Conservation (phyloP, 495 filamentous ascomycete genomes). For the Halenospora varia region DNA sequence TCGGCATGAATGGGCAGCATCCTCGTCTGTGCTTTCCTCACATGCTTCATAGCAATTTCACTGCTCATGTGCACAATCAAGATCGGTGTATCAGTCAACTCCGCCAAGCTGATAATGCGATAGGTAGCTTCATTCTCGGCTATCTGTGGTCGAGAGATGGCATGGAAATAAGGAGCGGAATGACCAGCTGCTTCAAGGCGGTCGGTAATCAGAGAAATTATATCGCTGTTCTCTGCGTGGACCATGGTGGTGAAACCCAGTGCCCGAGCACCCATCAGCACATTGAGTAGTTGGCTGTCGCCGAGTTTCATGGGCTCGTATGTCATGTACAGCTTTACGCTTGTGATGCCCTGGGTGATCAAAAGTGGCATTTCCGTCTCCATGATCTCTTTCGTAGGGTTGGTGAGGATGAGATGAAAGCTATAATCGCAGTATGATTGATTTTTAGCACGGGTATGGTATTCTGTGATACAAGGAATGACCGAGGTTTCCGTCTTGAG, state of each 20-base stretch:
- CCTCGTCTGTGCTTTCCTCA: constrained; percentile 29
- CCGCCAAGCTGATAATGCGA: constrained; percentile 38
- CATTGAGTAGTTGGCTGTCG: constrained; percentile 47
- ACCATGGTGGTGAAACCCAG: constrained; percentile 51
- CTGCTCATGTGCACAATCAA: constrained; percentile 39
- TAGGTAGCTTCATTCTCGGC: constrained; percentile 42
- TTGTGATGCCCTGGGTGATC: constrained; percentile 43
- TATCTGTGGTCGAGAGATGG: constrained; percentile 32
- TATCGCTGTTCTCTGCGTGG: constrained; percentile 51
- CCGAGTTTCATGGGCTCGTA: constrained; percentile 46
- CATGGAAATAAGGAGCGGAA: constrained; percentile 34
- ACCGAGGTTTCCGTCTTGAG: constrained; percentile 39
- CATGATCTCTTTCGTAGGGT: constrained; percentile 37
- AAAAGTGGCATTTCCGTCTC: constrained; percentile 37
- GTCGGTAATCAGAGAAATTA: constrained; percentile 37
- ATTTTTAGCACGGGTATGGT: constrained; percentile 36
- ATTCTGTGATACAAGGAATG: constrained; percentile 39
- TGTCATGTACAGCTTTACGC: constrained; percentile 56
- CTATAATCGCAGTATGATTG: constrained; percentile 49
- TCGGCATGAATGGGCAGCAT: constrained; percentile 36
- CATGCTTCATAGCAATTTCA: constrained; percentile 19
- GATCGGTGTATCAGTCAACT: constrained; percentile 40
- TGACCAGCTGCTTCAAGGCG: constrained; percentile 31
- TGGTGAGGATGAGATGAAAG: constrained; percentile 51
- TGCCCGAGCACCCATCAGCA: constrained; percentile 38